Conservation (phyloP, 129 eudicot genomes). For the Escallonia rubra region DNA sequence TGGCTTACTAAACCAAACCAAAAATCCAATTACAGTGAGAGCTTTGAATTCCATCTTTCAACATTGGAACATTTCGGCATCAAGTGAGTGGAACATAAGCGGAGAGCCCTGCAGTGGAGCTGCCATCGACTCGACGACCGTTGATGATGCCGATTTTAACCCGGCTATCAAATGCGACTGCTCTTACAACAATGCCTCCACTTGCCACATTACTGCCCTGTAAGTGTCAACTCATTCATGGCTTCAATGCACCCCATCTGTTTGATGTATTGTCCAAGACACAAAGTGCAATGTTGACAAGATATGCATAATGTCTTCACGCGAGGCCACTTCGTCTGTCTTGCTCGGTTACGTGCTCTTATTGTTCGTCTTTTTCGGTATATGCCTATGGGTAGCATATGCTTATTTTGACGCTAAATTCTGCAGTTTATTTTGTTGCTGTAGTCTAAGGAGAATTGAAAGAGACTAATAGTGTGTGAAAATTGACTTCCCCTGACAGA, state of each 20-base stretch:
- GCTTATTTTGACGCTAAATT: no score
- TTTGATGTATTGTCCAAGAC: no score
- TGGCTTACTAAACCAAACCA: not conserved
- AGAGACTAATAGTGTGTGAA: no score
- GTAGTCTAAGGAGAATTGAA: no score
- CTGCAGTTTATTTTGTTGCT: no score
- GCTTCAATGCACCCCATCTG: not conserved
- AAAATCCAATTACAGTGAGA: slow-evolving; percentile 10
- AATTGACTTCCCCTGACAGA: no score
- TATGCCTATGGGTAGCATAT: no score
- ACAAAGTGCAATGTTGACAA: no score
- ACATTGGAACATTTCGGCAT: slow-evolving; percentile 10
- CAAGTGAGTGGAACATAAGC: slow-evolving; percentile 21
- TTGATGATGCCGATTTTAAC: not conserved
- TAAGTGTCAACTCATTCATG: not conserved
- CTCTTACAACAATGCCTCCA: slow-evolving; percentile 8
- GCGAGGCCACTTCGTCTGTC: no score
- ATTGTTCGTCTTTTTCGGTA: no score
- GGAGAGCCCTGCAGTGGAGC: slow-evolving; percentile 30
- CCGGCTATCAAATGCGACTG: slow-evolving; percentile 31
- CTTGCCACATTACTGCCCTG: slow-evolving; percentile 28
- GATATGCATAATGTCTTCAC: no score
- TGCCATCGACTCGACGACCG: slow-evolving; percentile 13
- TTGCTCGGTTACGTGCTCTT: no score
- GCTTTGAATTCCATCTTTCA: slow-evolving; percentile 18